Evolutionary conservation across 1,284 basidiomycete genomes (phyloP), one percentile per base, ranked within the genome.

Genomic region (Coniferiporia sulphurascens): DNA sequence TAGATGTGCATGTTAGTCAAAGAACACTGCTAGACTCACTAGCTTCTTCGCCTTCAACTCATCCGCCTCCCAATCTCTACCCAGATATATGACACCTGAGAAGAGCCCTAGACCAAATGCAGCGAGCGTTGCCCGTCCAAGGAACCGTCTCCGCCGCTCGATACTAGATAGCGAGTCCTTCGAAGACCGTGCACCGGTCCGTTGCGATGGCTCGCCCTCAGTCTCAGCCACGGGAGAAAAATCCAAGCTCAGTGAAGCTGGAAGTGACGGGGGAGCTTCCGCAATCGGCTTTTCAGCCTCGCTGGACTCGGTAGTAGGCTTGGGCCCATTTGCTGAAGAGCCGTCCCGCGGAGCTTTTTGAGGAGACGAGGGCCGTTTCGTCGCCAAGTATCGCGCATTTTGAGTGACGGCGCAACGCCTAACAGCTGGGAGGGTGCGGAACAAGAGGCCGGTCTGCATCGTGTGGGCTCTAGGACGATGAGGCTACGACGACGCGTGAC

Each of bases 161-260:
- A 85, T 86, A 56, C 85, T 85, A 19, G 89, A 88, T 58, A 88
- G 73, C 2, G 84, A 82, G 55, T 84, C 84, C 64, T 83, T 86
- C 1, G 87, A 85, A 1, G 88, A 90, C 67, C 77, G 78, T 55
- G 90, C 90, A 19, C 89, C 87, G 0, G 89, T 91, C 49, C 81
- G 72, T 57, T 75, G 70, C 43, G 67, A 64, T 56, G 72, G 69
- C 38, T 72, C 69, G 4, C 53, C 58, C 53, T 69, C 67, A 1
- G 69, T 69, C 62, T 77, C 77, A 19, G 73, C 49, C 32, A 45
- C 68, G 1, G 83, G 82, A n/a, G 79, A 75, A 61, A 85, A 83
- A 67, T 85, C 83, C 21, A 85, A 72, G 62, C 77, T 82, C 5
- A 80, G 79, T 48, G 13, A 60, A 7, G 64, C 34, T 6, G 63